Evolutionary conservation across 1,284 basidiomycete species (phyloP), one percentile per base, ranked within the genome.

Genomic region (Quambalaria eucalypti): DNA sequence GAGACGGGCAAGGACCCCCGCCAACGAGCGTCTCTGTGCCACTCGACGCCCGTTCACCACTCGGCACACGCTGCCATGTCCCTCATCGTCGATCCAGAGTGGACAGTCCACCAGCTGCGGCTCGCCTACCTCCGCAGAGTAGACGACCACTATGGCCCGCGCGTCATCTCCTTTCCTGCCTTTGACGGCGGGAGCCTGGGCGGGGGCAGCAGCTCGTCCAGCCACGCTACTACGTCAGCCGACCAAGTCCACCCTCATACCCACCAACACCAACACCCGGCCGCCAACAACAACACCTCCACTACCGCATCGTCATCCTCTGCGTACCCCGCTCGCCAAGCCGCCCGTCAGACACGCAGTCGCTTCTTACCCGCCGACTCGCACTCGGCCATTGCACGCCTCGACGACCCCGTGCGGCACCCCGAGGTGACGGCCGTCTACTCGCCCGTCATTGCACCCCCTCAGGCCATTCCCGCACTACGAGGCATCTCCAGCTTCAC

Each of bases 41-140:
- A n/a, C n/a, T n/a, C n/a, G n/a, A n/a, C n/a, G n/a, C n/a, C n/a
- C n/a, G n/a, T n/a, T n/a, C n/a, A n/a, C n/a, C n/a, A n/a, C n/a
- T n/a, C n/a, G n/a, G n/a, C n/a, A n/a, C n/a, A n/a, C n/a, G n/a
- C n/a, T n/a, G n/a, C n/a, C n/a, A 39, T 39, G 36, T 39, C 36
- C 21, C 36, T 39, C 36, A 14, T 39, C 16, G 36, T 39, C 36
- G 36, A 39, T 12, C 36, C 36, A 4, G 36, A 39, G 36, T 64
- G 66, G 30, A 48, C 66, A 14, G 68, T 69, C 19, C 64, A 68
- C 51, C 61, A 65, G 23, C 57, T 71, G 21, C 51, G 69, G 10
- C 61, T 71, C 1, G 63, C 66, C 14, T 71, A 71, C 31, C 56
- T 71, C 28, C 58, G 65, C 28, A 53, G 62, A n/a, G 62, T 71